Evolutionary conservation across 2,329 filamentous ascomycete genomes (phyloP).

Genomic region (Beauveria sp.): DNA sequence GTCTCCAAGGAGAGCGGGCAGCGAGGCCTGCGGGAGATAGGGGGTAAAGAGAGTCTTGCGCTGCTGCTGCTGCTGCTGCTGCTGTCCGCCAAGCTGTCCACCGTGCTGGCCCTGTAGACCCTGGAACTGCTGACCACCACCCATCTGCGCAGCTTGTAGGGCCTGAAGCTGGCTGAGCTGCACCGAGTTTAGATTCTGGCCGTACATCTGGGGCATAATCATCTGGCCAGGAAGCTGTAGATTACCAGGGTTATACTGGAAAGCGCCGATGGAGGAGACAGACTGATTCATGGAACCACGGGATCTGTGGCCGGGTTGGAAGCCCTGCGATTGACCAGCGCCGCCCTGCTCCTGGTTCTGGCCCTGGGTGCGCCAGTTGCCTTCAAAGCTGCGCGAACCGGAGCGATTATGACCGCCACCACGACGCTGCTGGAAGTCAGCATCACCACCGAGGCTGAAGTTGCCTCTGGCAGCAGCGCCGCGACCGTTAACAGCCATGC

Average conservation of each 20-base stretch:
- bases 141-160: conserved; percentile 81
- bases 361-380: conserved; percentile 87
- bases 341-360: conserved; percentile 52
- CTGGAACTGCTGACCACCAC: conserved; percentile 65
- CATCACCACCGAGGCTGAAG: conserved; percentile 31
- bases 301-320: conserved; percentile 86
- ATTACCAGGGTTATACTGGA: conserved; percentile 77
- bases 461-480: conserved; percentile 58
- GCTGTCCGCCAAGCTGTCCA: conserved; percentile 52
- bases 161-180: conserved; percentile 88
- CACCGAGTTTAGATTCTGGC: conserved; percentile 80
- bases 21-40: conserved; percentile 87
- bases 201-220: conserved; percentile 78
- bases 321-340: conserved; percentile 55
- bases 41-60: conserved; percentile 98
- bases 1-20: conserved; percentile 83
- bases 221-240: conserved; percentile 83
- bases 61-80: conserved; percentile 81
- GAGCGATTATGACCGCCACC: conserved; percentile 76
- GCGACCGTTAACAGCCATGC: conserved; percentile 72
- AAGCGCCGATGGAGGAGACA: conserved; percentile 72
- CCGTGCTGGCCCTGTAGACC: conserved; percentile 64
- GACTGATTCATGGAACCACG: conserved; percentile 83
- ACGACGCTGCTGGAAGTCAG: conserved; percentile 68
- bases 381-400: conserved; percentile 89